Evolutionary conservation across 768 basidiomycete genomes (phyloP).

Genomic region (Lactarius indigo): DNA sequence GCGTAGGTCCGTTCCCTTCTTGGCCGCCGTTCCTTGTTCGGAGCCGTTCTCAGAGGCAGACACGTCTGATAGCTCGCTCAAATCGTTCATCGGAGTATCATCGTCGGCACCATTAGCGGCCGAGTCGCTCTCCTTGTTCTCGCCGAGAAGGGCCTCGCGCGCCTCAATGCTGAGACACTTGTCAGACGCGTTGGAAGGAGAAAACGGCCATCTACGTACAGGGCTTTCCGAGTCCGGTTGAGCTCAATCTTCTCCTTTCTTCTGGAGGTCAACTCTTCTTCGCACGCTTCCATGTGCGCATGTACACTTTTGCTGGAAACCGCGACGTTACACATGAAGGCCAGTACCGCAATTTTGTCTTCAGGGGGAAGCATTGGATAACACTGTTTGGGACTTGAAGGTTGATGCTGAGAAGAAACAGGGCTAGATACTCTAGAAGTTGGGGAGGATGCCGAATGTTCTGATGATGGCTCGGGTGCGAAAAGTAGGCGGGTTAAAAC

Average conservation of each 20-base stretch:
- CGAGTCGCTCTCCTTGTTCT: constrained; percentile 41
- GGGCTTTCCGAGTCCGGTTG: constrained; percentile 83
- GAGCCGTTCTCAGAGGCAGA: constrained; percentile 58
- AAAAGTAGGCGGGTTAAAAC: constrained; percentile 73
- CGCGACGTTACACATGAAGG: constrained; percentile 86
- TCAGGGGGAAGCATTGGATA: constrained; percentile 69
- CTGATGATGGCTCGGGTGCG: constrained; percentile 49
- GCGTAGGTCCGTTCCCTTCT: constrained; percentile 37
- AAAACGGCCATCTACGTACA: constrained; percentile 50
- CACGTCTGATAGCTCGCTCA: constrained; percentile 71
- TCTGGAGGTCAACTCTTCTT: constrained; percentile 84
- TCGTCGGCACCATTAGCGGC: constrained; percentile 43
- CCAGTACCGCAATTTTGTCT: constrained; percentile 81
- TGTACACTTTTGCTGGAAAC: constrained; percentile 89
- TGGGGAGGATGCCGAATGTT: constrained; percentile 42
- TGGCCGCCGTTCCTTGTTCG: constrained; percentile 39
- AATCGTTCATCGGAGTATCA: constrained; percentile 59
- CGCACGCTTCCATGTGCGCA: constrained; percentile 85
- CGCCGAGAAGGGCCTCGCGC: constrained; percentile 61
- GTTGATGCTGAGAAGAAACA: constrained; percentile 35
- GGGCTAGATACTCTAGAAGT: constrained; percentile 47
- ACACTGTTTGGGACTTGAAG: constrained; percentile 57
- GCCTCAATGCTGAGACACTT: constrained; percentile 56
- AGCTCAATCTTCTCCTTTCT: constrained; percentile 95
- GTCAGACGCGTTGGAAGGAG: constrained; percentile 16